These are phyloP conservation scores for Knufia fluminis DNA, from an alignment of 2,329 filamentous ascomycete species.

Conservation along the genomic window DNA sequence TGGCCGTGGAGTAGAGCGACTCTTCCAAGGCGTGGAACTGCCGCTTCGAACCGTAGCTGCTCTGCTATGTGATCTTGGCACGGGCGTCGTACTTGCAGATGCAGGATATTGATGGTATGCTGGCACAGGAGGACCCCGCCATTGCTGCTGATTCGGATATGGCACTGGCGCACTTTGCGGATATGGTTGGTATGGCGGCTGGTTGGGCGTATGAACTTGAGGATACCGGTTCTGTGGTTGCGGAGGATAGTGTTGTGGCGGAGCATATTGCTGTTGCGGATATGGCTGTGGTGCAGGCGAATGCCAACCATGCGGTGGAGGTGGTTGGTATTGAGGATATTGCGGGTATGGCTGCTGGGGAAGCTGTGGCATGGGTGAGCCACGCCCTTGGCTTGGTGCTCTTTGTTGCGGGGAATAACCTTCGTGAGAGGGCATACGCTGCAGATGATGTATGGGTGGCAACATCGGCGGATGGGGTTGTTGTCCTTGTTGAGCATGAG, in stretches of 20 bases:
- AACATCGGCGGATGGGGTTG: slow-evolving; percentile 16
- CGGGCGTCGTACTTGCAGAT: slow-evolving; percentile 19
- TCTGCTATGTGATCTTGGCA: slow-evolving; percentile 13
- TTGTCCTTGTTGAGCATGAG: slow-evolving; percentile 17
- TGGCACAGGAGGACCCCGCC: slow-evolving; percentile 14
- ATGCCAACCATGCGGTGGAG: slow-evolving; percentile 18
- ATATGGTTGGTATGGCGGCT: slow-evolving; percentile 18
- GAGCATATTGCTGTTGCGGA: slow-evolving; percentile 15
- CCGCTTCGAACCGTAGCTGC: slow-evolving; percentile 8
- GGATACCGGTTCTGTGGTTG: slow-evolving; percentile 7
- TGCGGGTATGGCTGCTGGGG: slow-evolving; percentile 18
- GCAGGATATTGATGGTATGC: slow-evolving; percentile 15
- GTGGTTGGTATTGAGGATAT: slow-evolving; percentile 19
- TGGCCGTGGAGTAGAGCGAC: slow-evolving; percentile 6
- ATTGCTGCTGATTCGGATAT: slow-evolving; percentile 16
- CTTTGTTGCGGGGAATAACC: slow-evolving; percentile 10
- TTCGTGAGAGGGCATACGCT: slow-evolving; percentile 20
- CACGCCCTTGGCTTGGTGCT: slow-evolving; percentile 15
- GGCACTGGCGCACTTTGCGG: slow-evolving; percentile 19
- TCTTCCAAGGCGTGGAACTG: slow-evolving; percentile 23
- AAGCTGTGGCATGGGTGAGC: slow-evolving; percentile 18
- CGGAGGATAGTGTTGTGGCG: slow-evolving; percentile 14
- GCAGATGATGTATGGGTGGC: slow-evolving; percentile 13
- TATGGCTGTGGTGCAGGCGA: slow-evolving; percentile 11
- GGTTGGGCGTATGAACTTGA: slow-evolving; percentile 17